Base-by-base conservation (phyloP, 306 rosid genomes). In the Medicago ruthenica region DNA sequence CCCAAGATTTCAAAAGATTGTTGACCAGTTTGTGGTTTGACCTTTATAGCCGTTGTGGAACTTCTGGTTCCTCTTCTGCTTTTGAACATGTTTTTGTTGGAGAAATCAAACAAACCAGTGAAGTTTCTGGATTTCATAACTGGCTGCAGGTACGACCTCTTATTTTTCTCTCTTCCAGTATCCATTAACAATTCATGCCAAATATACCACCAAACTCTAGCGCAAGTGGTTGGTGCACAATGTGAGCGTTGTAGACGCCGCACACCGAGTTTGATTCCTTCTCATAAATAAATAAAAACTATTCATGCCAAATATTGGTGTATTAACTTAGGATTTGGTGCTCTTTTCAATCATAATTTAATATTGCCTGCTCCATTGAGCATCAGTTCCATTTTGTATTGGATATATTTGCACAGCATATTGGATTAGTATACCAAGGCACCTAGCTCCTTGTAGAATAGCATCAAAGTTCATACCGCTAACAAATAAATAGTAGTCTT, bases 1-100 rank as follows among this genome's bases (percentile, higher is more conserved):
- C 20, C 61, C 93, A 90, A 81, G 97, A 90, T 36, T 92, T 92
- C 76, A 95, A 95, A 81, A 65, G 84, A 84, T 65, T 44, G 80
- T 17, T 94, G 86, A 81, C 78, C 53, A 71, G 76, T 79, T 80
- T 92, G 72, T 95, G 98, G 97, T 95, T 95, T 67, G 96, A 95
- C 39, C 97, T 95, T 80, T 95, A 92, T 77, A 85, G 87, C 67
- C 95, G 98, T n/a, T 84, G 96, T 42, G 97, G 97, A 54, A 81
- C 97, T 18, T 90, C 89, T 65, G 88, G 87, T 72, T 95, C 91
- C 73, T 95, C 98, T 67, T 95, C 98, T 58, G 95, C 98, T 80
- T 95, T 95, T 71, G 98, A 95, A 62, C 98, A 94, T 77, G 98
- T 94, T 69, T 90, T 94, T 83, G 96, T 94, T 70, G 98, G 98